phyloP scores from a whole-genome alignment of 495 filamentous ascomycete genomes.

The Parachaetomium inaequale region DNA sequence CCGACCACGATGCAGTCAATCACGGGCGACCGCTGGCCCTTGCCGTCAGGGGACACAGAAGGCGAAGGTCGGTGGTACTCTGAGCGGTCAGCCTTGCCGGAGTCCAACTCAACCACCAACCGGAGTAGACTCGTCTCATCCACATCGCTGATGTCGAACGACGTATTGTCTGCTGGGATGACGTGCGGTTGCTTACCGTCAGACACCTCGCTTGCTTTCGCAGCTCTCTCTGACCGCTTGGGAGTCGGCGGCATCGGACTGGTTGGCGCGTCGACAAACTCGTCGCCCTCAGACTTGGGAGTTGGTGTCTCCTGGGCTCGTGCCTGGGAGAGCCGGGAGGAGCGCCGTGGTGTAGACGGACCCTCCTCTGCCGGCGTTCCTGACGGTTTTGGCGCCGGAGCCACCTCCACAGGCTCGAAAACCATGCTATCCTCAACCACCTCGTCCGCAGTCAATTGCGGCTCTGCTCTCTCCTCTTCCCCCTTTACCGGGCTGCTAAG shows the following conservation, averaged over 20 bases:
- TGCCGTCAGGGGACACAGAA: conserved; percentile 27
- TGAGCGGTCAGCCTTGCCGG: conserved; percentile 27
- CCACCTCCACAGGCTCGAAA: conserved; percentile 5
- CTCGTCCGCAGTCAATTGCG: conserved; percentile 16
- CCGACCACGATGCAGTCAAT: conserved; percentile 33
- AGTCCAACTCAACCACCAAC: conserved; percentile 46
- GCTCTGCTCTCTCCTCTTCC: conserved; percentile 11
- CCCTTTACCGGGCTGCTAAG: conserved; percentile 7
- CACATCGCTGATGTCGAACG: conserved; percentile 42
- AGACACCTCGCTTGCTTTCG: neutral
- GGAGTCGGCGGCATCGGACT: conserved; percentile 35
- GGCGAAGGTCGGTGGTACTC: conserved; percentile 21
- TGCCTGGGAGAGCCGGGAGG: conserved; percentile 9
- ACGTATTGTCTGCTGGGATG: conserved; percentile 23
- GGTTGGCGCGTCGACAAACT: conserved; percentile 47
- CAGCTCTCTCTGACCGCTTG: conserved; percentile 8
- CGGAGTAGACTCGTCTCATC: conserved; percentile 46
- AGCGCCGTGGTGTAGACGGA: conserved; percentile 24
- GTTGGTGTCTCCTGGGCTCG: conserved; percentile 32
- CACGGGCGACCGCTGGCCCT: conserved; percentile 4
- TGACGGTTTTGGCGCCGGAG: neutral
- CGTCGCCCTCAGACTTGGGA: conserved; percentile 40
- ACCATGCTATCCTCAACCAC: conserved; percentile 29
- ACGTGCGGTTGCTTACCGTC: neutral
- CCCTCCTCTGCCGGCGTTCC: neutral